Base-by-base conservation (phyloP, 1,139 yeast genomes). In the Zygoascus hellenicus region DNA sequence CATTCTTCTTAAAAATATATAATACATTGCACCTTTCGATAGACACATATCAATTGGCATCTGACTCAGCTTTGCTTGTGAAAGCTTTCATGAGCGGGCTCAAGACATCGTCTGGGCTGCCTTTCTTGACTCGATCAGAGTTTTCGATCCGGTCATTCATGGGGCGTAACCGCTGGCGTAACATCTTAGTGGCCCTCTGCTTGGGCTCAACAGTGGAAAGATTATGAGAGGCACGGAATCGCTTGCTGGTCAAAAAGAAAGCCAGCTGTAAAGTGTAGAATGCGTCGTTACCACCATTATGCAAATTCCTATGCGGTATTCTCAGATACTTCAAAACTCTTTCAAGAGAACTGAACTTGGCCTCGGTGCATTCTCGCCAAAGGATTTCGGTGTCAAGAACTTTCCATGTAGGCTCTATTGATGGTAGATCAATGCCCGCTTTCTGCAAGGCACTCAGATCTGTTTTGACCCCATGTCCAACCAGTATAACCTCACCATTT, bases 251-350 rank as follows among this genome's bases (percentile, higher is more conserved):
- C 10, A 40, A 15, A 9, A 26, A 40, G 9, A 40, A 14, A 5
- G 79, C 74, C 31, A 80, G 65, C 28, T 76, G 52, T 43, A 84
- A 62, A 0, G 94, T 84, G 56, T 76, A 82, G 58, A 81, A 81
- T 1, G 94, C 81, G 62, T 86, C 95, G 59, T 86, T 86, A n/a
- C 85, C 90, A 1, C 90, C 95, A 59, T 86, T 86, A 60, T 85
- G 95, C 42, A 84, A 65, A 52, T 71, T 76, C 1, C 82, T 73
- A 59, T 80, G 78, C 0, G 89, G 87, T 5, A 86, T 71, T 6
- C 72, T 68, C 26, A 81, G 68, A 45, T 70, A 64, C 42, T 74
- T 67, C 17, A 84, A 66, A 1, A 80, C 70, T 42, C 72, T 77
- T 6, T 76, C 74, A 45, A 85, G 65, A 13, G 77, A 73, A 9